Base-by-base conservation (phyloP, 257 asterid species). In the Penstemon eatonii region DNA sequence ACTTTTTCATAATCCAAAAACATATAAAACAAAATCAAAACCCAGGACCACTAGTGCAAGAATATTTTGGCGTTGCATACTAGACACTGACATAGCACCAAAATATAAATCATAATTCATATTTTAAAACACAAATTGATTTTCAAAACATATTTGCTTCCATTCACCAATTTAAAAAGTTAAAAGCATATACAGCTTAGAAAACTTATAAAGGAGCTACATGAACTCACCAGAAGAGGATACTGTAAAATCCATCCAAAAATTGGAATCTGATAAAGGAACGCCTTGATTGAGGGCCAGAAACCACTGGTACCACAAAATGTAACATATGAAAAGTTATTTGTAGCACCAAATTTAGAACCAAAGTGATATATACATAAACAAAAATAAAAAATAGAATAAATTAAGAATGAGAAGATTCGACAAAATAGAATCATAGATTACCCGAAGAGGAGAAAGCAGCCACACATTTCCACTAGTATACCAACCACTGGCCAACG, bases 401-500 rank as follows among this genome's bases (percentile, higher is more conserved):
- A n/a, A 37, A 73, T 15, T 43, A 57, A 15, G n/a, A 52, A 18
- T n/a, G 65, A 60, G 43, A 9, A 60, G 49, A 6, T 13, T 7
- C 10, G 60, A 73, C 25, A 15, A 56, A 51, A 57, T 45, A 39
- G 56, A 54, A 68, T 25, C 65, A n/a, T 54, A 55, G 60, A 86
- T 75, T 72, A 89, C 95, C 95, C 68, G 42, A 89, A 89, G 52
- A 89, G 95, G 67, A 80, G 65, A 71, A 87, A 41, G 77, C 92
- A 83, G 55, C 96, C 95, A 76, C 82, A 89, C 37, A 84, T 46
- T 77, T 89, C 95, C 50, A 87, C 73, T 3, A 85, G 37, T 69
- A 89, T 85, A 64, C 96, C 95, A 79, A 85, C 75, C 52, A 89
- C 79, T 60, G 96, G 96, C 96, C 95, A 89, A 41, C 91, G 95